Evolutionary conservation across 2,329 filamentous ascomycete species (phyloP).

Genomic region (Metarhizium guizhouense): DNA sequence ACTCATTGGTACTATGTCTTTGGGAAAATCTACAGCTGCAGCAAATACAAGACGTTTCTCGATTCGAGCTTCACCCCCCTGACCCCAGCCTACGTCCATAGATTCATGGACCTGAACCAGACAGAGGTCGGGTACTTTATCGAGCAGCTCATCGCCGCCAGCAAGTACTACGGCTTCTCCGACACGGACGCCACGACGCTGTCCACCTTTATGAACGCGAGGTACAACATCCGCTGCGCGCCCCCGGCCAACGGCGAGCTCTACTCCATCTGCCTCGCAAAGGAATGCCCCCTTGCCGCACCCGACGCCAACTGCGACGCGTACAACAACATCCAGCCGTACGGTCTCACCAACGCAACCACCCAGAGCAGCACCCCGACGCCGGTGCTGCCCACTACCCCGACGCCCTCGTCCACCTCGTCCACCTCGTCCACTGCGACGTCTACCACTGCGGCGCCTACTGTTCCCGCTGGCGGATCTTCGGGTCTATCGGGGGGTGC

Average conservation of each 20-base stretch:
- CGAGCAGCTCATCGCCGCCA: slow-evolving; percentile 17
- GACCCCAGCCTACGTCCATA: slow-evolving; percentile 22
- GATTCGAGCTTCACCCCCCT: slow-evolving; percentile 8
- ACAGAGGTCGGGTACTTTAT: slow-evolving; percentile 22
- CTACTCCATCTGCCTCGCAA: slow-evolving; percentile 17
- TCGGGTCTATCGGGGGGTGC: slow-evolving; percentile 7
- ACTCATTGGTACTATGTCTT: slow-evolving; percentile 20
- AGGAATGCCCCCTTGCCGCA: slow-evolving; percentile 17
- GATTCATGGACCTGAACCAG: slow-evolving; percentile 22
- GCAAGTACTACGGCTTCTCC: slow-evolving; percentile 19
- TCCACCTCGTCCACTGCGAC: neutral
- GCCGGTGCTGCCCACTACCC: too few relatives aligned
- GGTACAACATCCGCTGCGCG: slow-evolving; percentile 19
- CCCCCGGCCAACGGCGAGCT: slow-evolving; percentile 16
- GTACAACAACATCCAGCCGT: slow-evolving; percentile 14
- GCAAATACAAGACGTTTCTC: slow-evolving; percentile 9
- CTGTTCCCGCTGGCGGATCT: neutral
- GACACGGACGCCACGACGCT: slow-evolving; percentile 15
- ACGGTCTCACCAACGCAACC: slow-evolving; percentile 7
- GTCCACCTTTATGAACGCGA: slow-evolving; percentile 14
- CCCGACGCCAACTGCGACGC: slow-evolving; percentile 17
- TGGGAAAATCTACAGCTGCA: slow-evolving; percentile 18
- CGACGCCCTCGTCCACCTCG: neutral
- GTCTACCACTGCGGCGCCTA: neutral
- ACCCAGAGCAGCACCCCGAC: slow-evolving; percentile 4